Percentiles rank a stretch among this genome's conserved stretches.
Conservation (phyloP, 2,329 filamentous ascomycete genomes). For the Verticillium alfalfae region DNA sequence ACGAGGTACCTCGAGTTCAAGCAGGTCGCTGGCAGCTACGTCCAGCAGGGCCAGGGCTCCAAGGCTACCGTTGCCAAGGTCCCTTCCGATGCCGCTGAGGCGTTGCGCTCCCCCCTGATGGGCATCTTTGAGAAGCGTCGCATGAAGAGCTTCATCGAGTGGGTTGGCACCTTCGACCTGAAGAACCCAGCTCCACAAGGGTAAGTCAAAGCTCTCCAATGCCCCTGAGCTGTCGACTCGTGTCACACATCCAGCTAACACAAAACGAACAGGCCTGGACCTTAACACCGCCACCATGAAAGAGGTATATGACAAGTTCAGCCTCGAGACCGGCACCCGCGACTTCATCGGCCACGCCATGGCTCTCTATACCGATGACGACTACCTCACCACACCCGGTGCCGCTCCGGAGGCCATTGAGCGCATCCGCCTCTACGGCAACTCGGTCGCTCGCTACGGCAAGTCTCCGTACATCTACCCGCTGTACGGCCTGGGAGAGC, state of each 20-base stretch:
- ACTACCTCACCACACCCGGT: slow-evolving; percentile 71
- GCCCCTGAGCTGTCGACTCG: not conserved
- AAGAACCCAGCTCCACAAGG: slow-evolving; percentile 85
- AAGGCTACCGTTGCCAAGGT: slow-evolving; percentile 96
- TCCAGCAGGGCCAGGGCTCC: slow-evolving; percentile 77
- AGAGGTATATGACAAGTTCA: slow-evolving; percentile 98
- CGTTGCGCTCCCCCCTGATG: slow-evolving; percentile 89
- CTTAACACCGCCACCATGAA: slow-evolving; percentile 81
- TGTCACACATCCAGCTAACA: not conserved
- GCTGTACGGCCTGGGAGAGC: slow-evolving; percentile 92
- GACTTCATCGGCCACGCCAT: slow-evolving; percentile 98
- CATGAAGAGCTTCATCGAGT: slow-evolving; percentile 95
- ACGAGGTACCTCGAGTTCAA: slow-evolving; percentile 88
- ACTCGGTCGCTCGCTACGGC: slow-evolving; percentile 95
- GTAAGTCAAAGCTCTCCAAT: slow-evolving; percentile 39
- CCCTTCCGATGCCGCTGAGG: slow-evolving; percentile 85
- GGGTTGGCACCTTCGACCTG: slow-evolving; percentile 80
- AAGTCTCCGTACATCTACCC: slow-evolving; percentile 99
- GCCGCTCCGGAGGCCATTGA: slow-evolving; percentile 79
- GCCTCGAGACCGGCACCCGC: slow-evolving; percentile 79
- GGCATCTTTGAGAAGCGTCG: slow-evolving; percentile 96
- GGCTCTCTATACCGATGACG: slow-evolving; percentile 89
- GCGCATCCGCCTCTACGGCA: slow-evolving; percentile 92
- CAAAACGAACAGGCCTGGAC: slow-evolving; percentile 61
- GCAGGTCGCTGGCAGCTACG: slow-evolving; percentile 92